Percentiles rank a stretch among this genome's conserved stretches.
Conservation (phyloP, 2,329 filamentous ascomycete genomes). For the Phoma herbarum region DNA sequence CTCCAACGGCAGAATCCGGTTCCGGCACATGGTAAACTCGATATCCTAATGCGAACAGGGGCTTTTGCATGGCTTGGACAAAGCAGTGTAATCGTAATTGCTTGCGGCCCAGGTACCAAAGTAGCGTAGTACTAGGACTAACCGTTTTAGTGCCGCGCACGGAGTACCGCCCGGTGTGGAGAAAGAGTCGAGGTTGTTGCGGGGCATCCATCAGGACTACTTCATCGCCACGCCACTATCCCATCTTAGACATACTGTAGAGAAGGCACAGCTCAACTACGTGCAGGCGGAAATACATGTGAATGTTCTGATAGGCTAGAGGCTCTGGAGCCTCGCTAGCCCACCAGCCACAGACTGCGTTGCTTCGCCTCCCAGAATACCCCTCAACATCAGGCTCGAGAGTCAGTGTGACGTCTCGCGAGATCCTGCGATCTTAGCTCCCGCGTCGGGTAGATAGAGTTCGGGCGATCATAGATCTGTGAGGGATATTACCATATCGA, state of each 20-base stretch:
- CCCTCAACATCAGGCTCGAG: slow-evolving; percentile 15
- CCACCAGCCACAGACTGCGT: slow-evolving; percentile 12
- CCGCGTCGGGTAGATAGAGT: slow-evolving; percentile 47
- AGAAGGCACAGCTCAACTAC: slow-evolving; percentile 16
- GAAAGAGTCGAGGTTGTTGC: slow-evolving; percentile 21
- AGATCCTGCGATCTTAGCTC: slow-evolving; percentile 47
- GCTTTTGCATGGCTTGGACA: slow-evolving; percentile 35
- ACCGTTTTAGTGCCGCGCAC: slow-evolving; percentile 25
- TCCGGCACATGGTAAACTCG: slow-evolving; percentile 29
- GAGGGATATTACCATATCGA: slow-evolving; percentile 28
- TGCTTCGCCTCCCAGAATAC: not conserved
- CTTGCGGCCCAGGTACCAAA: slow-evolving; percentile 27
- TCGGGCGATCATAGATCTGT: slow-evolving; percentile 33
- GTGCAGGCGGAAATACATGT: not conserved
- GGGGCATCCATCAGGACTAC: slow-evolving; percentile 31
- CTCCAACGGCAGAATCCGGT: slow-evolving; percentile 30
- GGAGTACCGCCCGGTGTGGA: slow-evolving; percentile 29
- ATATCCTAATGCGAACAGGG: slow-evolving; percentile 31
- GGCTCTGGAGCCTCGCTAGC: slow-evolving; percentile 4
- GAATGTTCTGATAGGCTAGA: not conserved
- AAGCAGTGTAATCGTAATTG: slow-evolving; percentile 32
- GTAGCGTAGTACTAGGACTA: slow-evolving; percentile 31
- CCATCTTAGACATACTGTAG: slow-evolving; percentile 3
- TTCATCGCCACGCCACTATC: slow-evolving; percentile 26
- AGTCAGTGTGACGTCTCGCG: slow-evolving; percentile 31